Base-by-base conservation (phyloP, 441 rosid genomes). In the Bocquillonia castaneifolia region DNA sequence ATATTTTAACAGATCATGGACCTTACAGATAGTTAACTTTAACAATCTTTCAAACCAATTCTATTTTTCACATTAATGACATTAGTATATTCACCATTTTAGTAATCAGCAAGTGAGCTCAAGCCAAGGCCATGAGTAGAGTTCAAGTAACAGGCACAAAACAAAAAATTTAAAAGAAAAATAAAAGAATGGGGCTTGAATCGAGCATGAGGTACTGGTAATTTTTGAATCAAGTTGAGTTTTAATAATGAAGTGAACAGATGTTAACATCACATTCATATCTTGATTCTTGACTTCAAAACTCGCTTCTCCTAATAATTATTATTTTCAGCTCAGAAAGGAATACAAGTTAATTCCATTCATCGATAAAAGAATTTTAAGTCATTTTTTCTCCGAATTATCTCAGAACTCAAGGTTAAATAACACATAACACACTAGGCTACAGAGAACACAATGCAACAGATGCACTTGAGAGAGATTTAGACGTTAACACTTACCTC, bases 401-500 rank as follows among this genome's bases (percentile, higher is more conserved):
- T 10, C n/a, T 26, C 34, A n/a, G 10, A 59, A n/a, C 26, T 18
- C 15, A 32, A 57, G 2, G 59, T 32, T 13, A 54, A 23, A 2
- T 5, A 56, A 29, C 10, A n/a, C 20, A 36, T 15, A 3, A n/a
- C 2, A 28, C 29, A 8, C 10, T 34, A 34, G 37, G 7, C 37
- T 34, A 34, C 7, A 34, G 7, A 34, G 18, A 8, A 1, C 37
- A 6, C 15, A 54, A 53, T 6, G 42, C 6, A 44, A 13, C n/a
- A 53, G 44, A 39, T 10, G 39, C n/a, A 25, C 6, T 7, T 1
- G 20, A 23, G 2, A 8, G 4, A 65, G 25, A 5, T 36, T 52
- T 25, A 2, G 9, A 62, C 28, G 28, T 3, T 13, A 28, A 14
- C 59, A 31, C n/a, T 63, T 44, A 85, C 97, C 97, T 86, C 58